phyloP scores from a whole-genome alignment of 345 rosid genomes.

The Salix suchowensis region DNA sequence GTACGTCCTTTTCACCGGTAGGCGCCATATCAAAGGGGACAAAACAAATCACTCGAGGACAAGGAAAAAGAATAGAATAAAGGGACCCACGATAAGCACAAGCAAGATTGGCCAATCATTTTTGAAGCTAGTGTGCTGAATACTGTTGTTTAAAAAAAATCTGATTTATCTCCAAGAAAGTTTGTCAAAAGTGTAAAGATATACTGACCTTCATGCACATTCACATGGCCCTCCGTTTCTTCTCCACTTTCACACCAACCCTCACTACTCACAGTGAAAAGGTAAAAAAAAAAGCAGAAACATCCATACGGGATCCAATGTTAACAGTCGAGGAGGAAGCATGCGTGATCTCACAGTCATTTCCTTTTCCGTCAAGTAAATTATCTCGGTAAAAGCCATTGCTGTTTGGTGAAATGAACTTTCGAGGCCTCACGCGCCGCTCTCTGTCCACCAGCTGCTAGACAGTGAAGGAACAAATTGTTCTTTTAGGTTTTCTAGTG shows the following conservation, averaged over 20 bases:
- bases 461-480: constrained; percentile 4
- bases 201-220: neutral
- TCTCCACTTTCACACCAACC: constrained; percentile 3
- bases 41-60: neutral
- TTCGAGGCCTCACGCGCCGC: constrained; percentile 29
- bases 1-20: too few relatives aligned
- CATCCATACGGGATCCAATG: constrained; percentile 27
- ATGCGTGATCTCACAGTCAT: constrained; percentile 12
- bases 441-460: constrained; percentile 21
- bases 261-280: neutral
- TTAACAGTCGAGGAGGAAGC: neutral
- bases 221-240: neutral
- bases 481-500: neutral
- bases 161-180: neutral
- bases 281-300: neutral
- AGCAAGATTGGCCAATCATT: neutral
- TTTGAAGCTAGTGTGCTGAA: neutral
- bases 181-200: too few relatives aligned
- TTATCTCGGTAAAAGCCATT: neutral
- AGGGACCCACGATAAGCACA: neutral
- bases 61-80: neutral
- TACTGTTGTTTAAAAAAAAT: neutral
- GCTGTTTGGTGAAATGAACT: neutral
- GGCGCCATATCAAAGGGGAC: too few relatives aligned
- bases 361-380: neutral